A percentile compares a stretch with the other conserved stretches of the same genome.
Conservation (phyloP, 1,139 yeast genomes). For the Debaryomyces coudertii region DNA sequence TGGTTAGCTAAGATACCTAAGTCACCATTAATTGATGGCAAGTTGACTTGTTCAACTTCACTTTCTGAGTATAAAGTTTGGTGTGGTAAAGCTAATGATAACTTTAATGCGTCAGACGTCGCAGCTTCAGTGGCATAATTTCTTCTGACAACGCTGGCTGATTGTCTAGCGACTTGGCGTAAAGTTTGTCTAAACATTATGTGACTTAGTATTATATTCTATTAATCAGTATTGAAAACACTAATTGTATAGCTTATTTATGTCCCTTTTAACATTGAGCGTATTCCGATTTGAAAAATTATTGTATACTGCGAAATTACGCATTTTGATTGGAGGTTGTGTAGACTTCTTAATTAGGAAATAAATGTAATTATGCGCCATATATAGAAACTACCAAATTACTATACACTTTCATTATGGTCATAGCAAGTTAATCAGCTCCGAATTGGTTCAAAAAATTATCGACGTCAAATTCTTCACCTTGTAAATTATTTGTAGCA, state of each 20-base stretch:
- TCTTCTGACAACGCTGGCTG: constrained; percentile 68
- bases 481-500: constrained; percentile 25
- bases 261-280: constrained; percentile 5
- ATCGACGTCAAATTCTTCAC: constrained; percentile 51
- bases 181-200: constrained; percentile 71
- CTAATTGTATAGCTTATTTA: constrained; percentile 4
- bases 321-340: constrained; percentile 33
- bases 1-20: constrained; percentile 98
- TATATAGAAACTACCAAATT: background rate
- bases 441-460: constrained; percentile 52
- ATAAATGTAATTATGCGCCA: constrained; percentile 6
- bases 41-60: constrained; percentile 83
- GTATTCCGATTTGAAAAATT: constrained; percentile 16
- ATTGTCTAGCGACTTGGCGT: constrained; percentile 69
- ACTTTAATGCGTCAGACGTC: constrained; percentile 74
- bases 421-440: constrained; percentile 25
- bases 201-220: constrained; percentile 6
- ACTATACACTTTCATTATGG: background rate
- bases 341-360: constrained; percentile 36
- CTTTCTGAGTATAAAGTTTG: constrained; percentile 59
- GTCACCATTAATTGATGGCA: constrained; percentile 95
- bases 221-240: constrained; percentile 5
- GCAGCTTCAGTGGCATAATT: constrained; percentile 87
- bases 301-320: constrained; percentile 12
- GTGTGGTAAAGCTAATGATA: constrained; percentile 91